A percentile compares a stretch with the other conserved stretches of the same genome.
These are phyloP conservation scores for Rutstroemia sp. DNA, from an alignment of 2,329 filamentous ascomycete genomes.

Conservation along the genomic window DNA sequence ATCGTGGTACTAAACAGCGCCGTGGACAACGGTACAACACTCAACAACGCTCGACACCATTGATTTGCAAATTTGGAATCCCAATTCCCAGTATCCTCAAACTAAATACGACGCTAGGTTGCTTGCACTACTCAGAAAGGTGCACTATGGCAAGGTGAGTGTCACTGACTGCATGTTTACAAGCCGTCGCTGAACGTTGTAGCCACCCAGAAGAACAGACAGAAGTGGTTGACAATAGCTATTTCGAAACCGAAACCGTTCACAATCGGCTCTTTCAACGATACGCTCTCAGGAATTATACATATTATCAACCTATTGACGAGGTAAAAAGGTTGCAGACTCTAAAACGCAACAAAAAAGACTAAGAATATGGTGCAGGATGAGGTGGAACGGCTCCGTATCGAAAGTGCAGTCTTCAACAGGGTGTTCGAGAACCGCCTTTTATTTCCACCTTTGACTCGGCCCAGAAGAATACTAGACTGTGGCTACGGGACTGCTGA, in stretches of 20 bases:
- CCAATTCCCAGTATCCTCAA: too few species aligned
- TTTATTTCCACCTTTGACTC: slow-evolving; percentile 60
- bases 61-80: too few species aligned
- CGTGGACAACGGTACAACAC: neutral
- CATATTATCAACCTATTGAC: slow-evolving; percentile 64
- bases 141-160: too few species aligned
- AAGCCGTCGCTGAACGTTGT: too few species aligned
- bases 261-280: slow-evolving; percentile 60
- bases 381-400: slow-evolving; percentile 57
- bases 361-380: slow-evolving; percentile 39
- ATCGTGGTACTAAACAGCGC: neutral
- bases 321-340: slow-evolving; percentile 43
- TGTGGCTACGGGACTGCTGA: slow-evolving; percentile 65
- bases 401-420: slow-evolving; percentile 55
- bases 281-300: slow-evolving; percentile 55
- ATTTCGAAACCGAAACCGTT: slow-evolving; percentile 51
- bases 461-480: slow-evolving; percentile 55
- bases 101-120: too few species aligned
- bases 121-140: too few species aligned
- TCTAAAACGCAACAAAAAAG: neutral
- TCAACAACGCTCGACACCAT: too few species aligned
- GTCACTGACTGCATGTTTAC: too few species aligned
- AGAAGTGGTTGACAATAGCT: slow-evolving; percentile 46
- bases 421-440: slow-evolving; percentile 59
- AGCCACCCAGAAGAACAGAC: slow-evolving; percentile 14